These are phyloP conservation scores for Biscutella auriculata DNA, from an alignment of 441 rosid genomes.

Conservation along the genomic window DNA sequence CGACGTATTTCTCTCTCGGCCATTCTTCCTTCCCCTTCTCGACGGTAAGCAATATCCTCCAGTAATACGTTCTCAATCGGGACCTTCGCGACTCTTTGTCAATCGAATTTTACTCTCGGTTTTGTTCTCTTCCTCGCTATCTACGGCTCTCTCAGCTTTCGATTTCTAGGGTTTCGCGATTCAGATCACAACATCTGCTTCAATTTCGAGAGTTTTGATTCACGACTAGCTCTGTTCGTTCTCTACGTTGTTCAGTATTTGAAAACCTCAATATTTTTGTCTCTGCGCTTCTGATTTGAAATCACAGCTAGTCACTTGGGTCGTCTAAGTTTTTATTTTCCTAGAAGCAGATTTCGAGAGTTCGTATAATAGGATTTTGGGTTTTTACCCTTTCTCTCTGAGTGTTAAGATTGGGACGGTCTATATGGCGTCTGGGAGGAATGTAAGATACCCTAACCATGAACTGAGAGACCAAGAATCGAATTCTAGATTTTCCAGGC, in stretches of 20 bases:
- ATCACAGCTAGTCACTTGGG: constrained; percentile 3
- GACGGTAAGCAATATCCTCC: constrained; percentile 13
- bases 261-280: neutral
- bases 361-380: constrained; percentile 19
- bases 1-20: constrained; percentile 6
- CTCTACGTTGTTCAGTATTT: neutral
- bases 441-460: constrained; percentile 54
- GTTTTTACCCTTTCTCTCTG: neutral
- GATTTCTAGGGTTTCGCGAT: constrained; percentile 19
- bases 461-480: constrained; percentile 58
- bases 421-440: constrained; percentile 81
- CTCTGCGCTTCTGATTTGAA: constrained; percentile 8
- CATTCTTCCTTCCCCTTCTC: constrained; percentile 3
- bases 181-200: constrained; percentile 9
- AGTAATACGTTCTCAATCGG: constrained; percentile 4
- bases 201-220: neutral
- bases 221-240: constrained; percentile 1
- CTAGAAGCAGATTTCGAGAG: constrained; percentile 23
- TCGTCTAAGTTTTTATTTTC: neutral
- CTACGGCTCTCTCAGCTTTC: neutral
- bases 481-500: constrained; percentile 37
- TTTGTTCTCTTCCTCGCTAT: neutral
- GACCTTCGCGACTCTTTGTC: neutral
- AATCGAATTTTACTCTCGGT: neutral
- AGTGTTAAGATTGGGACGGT: neutral